phyloP scores from a whole-genome alignment of 2,329 filamentous ascomycete genomes.

The Raffaelea deltoideospora region DNA sequence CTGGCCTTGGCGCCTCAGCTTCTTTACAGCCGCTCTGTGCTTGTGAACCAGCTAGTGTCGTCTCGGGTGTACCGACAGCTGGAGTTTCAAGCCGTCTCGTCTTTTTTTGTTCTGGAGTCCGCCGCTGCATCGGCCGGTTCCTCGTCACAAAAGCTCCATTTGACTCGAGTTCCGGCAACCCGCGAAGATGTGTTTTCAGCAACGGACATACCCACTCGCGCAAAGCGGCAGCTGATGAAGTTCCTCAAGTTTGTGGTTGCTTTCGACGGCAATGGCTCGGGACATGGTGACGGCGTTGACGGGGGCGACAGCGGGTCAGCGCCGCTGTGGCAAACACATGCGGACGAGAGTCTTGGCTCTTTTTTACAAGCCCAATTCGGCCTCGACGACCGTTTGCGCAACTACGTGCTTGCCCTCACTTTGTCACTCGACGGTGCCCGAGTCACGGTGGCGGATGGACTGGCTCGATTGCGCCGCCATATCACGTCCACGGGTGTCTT shows the following conservation, averaged over 20 bases:
- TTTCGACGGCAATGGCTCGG: conserved; percentile 26
- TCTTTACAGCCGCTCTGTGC: conserved; percentile 66
- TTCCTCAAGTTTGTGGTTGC: conserved; percentile 78
- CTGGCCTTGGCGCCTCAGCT: conserved; percentile 74
- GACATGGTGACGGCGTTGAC: conserved; percentile 15
- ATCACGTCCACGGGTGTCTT: conserved; percentile 76
- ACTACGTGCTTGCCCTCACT: conserved; percentile 50
- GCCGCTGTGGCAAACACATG: conserved; percentile 40
- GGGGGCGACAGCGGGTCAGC: background rate
- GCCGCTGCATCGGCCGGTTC: conserved; percentile 4
- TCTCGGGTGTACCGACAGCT: conserved; percentile 79
- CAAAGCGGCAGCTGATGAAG: conserved; percentile 82
- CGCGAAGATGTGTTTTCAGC: conserved; percentile 85
- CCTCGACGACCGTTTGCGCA: conserved; percentile 52
- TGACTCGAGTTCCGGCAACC: conserved; percentile 72
- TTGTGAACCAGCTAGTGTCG: conserved; percentile 71
- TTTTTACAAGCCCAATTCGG: conserved; percentile 51
- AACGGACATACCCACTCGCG: conserved; percentile 56
- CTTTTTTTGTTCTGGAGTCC: conserved; percentile 64
- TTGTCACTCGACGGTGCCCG: conserved; percentile 48
- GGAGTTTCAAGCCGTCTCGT: conserved; percentile 85
- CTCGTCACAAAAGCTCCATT: too few relatives aligned
- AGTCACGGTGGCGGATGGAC: conserved; percentile 46
- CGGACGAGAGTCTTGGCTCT: conserved; percentile 33
- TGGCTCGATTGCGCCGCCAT: conserved; percentile 63